Conservation (phyloP, 768 basidiomycete species). For the Podaxis sp. region DNA sequence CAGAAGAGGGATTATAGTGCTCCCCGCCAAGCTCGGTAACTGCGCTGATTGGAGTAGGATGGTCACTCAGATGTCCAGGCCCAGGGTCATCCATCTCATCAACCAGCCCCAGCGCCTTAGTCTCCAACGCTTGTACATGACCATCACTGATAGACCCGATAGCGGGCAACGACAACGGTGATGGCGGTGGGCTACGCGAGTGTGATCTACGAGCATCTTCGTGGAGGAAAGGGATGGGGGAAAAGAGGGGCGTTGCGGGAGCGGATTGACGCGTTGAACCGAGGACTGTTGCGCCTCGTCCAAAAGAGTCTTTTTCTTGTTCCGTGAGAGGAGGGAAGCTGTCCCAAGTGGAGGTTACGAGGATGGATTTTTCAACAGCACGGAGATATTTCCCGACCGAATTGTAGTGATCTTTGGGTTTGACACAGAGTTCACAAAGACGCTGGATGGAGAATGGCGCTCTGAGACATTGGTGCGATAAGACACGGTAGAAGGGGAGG, state of each 20-base stretch:
- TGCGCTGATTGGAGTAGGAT: conserved; percentile 67
- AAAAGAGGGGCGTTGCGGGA: conserved; percentile 81
- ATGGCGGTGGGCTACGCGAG: conserved; percentile 78
- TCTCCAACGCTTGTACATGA: conserved; percentile 36
- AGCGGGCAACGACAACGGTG: conserved; percentile 57
- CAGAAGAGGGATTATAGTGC: neutral
- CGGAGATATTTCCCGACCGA: conserved; percentile 85
- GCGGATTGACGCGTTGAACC: conserved; percentile 50
- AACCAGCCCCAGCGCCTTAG: conserved; percentile 70
- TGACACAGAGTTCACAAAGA: conserved; percentile 75
- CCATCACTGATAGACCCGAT: conserved; percentile 24
- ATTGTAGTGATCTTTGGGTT: conserved; percentile 71
- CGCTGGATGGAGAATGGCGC: conserved; percentile 91
- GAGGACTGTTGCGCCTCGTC: conserved; percentile 42
- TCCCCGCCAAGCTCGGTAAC: conserved; percentile 44
- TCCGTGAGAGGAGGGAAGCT: conserved; percentile 59
- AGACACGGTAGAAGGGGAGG: conserved; percentile 1
- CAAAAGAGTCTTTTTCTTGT: conserved; percentile 34
- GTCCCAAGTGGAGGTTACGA: conserved; percentile 80
- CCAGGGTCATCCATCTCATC: conserved; percentile 85
- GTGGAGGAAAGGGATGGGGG: conserved; percentile 85
- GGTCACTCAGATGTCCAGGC: conserved; percentile 83
- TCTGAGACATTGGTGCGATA: conserved; percentile 24
- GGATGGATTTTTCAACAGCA: conserved; percentile 77
- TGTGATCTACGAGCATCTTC: conserved; percentile 79